Base-by-base conservation (phyloP, 371 early-diverging fungal genomes). In the Rhizopus arrhizus region DNA sequence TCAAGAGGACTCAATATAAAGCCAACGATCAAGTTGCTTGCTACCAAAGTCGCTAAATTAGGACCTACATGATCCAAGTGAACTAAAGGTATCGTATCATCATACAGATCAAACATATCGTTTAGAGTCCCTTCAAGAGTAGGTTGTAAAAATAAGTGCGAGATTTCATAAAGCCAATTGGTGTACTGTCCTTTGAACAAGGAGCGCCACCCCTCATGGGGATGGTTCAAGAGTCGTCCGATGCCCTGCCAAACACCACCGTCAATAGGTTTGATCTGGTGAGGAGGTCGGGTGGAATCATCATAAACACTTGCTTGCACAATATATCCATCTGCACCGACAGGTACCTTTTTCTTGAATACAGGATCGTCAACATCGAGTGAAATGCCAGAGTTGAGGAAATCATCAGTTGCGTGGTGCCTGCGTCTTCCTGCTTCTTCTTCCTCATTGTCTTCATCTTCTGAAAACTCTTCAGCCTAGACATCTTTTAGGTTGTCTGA, bases 1-100 rank as follows among this genome's bases (percentile, higher is more conserved):
- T 92, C 94, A 31, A 94, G 64, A 3, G 95, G 95, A 61, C 90
- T 88, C 50, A 93, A 75, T 29, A 91, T 48, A 51, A 89, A 71
- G 1, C 92, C 91, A 5, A 85, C 89, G 9, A 88, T 68, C 6
- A 89, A 66, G 67, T 88, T 81, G 15, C 90, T 89, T 5, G 82
- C 82, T 0, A 93, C 82, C 28, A 90, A 62, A 4, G 93, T 91
- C 15, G 86, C 78, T 31, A 91, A 65, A 58, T 88, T 88, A 29
- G 89, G 87, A n/a, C 82, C 82, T 4, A 77, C 80, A 33, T 69
- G 75, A 56, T 89, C 88, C 63, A 89, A 64, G 63, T 93, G 88
- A 2, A 87, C 83, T 40, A 89, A 73, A 7, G 89, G 87, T 16
- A 89, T 86, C 4, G 89, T 88, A 55, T 88, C 89, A 51, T 92